phyloP scores from a whole-genome alignment of 2,329 filamentous ascomycete species.

The Microcyclospora tardicrescens region DNA sequence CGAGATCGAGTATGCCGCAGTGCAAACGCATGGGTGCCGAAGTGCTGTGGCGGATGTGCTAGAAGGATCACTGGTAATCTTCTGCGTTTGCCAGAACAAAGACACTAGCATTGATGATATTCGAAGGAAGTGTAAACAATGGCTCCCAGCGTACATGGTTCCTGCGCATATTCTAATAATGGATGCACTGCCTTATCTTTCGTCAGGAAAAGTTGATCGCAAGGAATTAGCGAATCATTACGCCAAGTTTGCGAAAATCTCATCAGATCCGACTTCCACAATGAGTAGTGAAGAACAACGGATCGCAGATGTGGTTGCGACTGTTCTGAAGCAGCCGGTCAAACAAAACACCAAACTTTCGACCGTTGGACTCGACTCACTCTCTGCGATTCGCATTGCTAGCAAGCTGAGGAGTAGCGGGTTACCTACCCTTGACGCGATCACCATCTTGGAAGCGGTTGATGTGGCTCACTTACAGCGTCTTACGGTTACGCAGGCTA shows the following conservation, averaged over 20 bases:
- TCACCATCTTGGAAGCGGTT: conserved; percentile 48
- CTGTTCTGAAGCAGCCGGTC: conserved; percentile 9
- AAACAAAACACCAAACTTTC: conserved; percentile 32
- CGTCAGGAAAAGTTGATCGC: conserved; percentile 75
- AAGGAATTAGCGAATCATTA: conserved; percentile 49
- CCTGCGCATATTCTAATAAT: conserved; percentile 59
- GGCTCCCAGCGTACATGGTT: conserved; percentile 75
- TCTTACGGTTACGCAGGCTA: not conserved
- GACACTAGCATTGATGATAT: conserved; percentile 33
- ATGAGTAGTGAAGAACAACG: not conserved
- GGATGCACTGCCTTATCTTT: conserved; percentile 54
- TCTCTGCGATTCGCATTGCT: conserved; percentile 49
- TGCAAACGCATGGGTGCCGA: conserved; percentile 49
- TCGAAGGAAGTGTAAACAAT: conserved; percentile 49
- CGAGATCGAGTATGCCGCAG: conserved; percentile 56
- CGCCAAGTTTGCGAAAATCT: conserved; percentile 15
- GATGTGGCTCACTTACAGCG: conserved; percentile 26
- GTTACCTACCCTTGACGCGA: conserved; percentile 39
- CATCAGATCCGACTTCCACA: conserved; percentile 1
- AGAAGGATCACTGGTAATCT: conserved; percentile 57
- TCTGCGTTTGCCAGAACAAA: conserved; percentile 45
- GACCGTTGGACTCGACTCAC: conserved; percentile 52
- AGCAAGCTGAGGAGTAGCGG: conserved; percentile 48
- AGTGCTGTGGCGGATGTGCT: conserved; percentile 55
- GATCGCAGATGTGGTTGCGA: conserved; percentile 10